phyloP scores from a whole-genome alignment of 2,329 filamentous ascomycete genomes.

The Neopestalotiopsis clavispora region DNA sequence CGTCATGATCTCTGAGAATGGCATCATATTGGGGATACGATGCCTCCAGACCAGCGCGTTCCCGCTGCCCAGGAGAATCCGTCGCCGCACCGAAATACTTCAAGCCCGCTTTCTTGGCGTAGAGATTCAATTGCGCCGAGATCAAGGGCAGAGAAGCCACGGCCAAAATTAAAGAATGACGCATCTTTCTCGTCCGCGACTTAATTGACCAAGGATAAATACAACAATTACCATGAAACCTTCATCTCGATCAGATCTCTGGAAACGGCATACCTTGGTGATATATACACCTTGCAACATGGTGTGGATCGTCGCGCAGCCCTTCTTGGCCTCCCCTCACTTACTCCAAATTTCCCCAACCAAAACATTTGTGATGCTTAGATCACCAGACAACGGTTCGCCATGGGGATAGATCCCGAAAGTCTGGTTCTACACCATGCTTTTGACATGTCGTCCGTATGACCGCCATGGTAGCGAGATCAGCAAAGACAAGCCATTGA shows the following conservation, averaged over 20 bases:
- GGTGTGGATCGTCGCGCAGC: not conserved
- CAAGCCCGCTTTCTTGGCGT: slow-evolving; percentile 57
- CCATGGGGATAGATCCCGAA: not conserved
- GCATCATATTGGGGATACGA: slow-evolving; percentile 57
- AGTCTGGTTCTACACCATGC: not conserved
- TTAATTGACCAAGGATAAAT: not conserved
- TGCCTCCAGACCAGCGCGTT: slow-evolving; percentile 50
- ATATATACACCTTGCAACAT: too few relatives aligned
- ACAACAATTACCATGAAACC: not conserved
- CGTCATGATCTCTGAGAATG: slow-evolving; percentile 55
- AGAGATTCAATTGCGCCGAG: slow-evolving; percentile 47
- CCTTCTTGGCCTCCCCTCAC: not conserved
- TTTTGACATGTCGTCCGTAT: not conserved
- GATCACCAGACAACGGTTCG: not conserved
- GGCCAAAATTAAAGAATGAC: slow-evolving; percentile 26
- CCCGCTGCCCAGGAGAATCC: slow-evolving; percentile 48
- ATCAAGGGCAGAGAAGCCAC: slow-evolving; percentile 34
- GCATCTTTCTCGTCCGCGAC: slow-evolving; percentile 25
- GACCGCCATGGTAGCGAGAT: not conserved
- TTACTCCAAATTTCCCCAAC: not conserved
- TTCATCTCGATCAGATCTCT: not conserved
- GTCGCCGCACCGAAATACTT: slow-evolving; percentile 68
- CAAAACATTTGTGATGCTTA: not conserved
- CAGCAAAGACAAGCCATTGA: slow-evolving; percentile 2
- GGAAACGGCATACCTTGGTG: not conserved